Evolutionary conservation across 2,329 filamentous ascomycete species (phyloP), one percentile per base, ranked within the genome.

Genomic region (Chrysoporthe puriensis): DNA sequence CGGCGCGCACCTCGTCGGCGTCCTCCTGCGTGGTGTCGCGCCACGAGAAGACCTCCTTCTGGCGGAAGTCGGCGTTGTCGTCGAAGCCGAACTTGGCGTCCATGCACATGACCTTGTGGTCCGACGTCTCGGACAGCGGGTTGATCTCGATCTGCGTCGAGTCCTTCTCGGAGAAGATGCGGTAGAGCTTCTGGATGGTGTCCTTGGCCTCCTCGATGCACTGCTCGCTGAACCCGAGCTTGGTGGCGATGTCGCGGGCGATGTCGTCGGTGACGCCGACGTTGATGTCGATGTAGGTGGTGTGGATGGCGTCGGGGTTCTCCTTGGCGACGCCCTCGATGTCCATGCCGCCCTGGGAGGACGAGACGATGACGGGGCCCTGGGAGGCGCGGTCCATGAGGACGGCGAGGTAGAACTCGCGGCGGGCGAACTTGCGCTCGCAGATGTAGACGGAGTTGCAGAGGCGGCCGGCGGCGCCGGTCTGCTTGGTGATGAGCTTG

Each of bases 141-240:
- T 99, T 99, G 86, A 99, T 99, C 85, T 99, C 96, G 78, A 99
- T 98, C 85, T 99, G 96, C 70, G 96, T 99, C 68, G 95, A 93
- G 82, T 99, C 96, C 85, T 93, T 96, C 86, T 99, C 96, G 85
- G 91, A 90, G 88, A 99, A 99, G 83, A 98, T 92, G 85, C 93
- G 91, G 91, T 99, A 99, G 72, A 99, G 90, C 85, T 97, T 98
- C 88, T 99, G 92, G 83, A 99, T 97, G 73, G 94, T 97, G 79
- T 93, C 89, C 85, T 93, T 96, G 79, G 94, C 96, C 70, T 97
- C 93, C 80, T 96, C 92, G 78, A 99, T 87, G 86, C 95, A 98
- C 85, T 97, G 94, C 84, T 97, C 92, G 77, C 93, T 97, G 88
- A 99, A 99, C 75, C 96, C 96, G 74, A 99, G 90, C 82, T 97